Evolutionary conservation across 2,329 filamentous ascomycete species (phyloP).

Genomic region (Sphaerulina musiva): DNA sequence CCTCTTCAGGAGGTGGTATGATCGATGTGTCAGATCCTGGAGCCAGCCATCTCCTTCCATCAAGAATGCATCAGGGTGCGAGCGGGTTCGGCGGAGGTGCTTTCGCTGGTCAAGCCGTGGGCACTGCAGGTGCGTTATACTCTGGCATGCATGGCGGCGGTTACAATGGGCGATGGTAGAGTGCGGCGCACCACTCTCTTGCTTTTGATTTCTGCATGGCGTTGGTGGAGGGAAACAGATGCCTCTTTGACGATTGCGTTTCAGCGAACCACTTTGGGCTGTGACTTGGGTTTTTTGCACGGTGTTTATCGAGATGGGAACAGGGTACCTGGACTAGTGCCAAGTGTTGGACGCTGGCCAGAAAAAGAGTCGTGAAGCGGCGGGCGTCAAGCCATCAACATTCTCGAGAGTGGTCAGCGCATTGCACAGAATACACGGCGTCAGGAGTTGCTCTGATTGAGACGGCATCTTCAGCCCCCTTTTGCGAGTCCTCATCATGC

Average conservation of each 20-base stretch:
- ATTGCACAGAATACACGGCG: conserved; percentile 10
- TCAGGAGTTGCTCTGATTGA: conserved; percentile 9
- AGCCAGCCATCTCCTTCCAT: conserved; percentile 74
- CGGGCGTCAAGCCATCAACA: conserved; percentile 13
- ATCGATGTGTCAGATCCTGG: conserved; percentile 91
- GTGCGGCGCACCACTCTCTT: conserved; percentile 11
- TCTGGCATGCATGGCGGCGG: conserved; percentile 30
- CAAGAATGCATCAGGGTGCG: conserved; percentile 90
- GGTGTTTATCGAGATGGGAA: conserved; percentile 25
- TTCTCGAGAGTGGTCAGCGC: conserved; percentile 1
- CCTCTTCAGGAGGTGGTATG: conserved; percentile 89
- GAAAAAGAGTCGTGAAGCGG: conserved; percentile 20
- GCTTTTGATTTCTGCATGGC: conserved; percentile 13
- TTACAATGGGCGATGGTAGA: conserved; percentile 30
- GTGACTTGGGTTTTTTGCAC: conserved; percentile 21
- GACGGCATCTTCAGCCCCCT: conserved; percentile 12
- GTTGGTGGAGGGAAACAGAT: conserved; percentile 6
- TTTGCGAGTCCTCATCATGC: conserved; percentile 21
- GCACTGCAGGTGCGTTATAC: conserved; percentile 26
- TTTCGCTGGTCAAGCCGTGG: conserved; percentile 22
- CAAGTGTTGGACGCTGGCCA: conserved; percentile 28
- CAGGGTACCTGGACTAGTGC: conserved; percentile 22
- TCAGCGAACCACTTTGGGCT: conserved; percentile 17
- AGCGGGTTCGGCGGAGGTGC: conserved; percentile 46
- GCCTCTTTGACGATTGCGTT: conserved; percentile 18